phyloP scores from a whole-genome alignment of 2,329 filamentous ascomycete species.

The Diaporthe nobilis region DNA sequence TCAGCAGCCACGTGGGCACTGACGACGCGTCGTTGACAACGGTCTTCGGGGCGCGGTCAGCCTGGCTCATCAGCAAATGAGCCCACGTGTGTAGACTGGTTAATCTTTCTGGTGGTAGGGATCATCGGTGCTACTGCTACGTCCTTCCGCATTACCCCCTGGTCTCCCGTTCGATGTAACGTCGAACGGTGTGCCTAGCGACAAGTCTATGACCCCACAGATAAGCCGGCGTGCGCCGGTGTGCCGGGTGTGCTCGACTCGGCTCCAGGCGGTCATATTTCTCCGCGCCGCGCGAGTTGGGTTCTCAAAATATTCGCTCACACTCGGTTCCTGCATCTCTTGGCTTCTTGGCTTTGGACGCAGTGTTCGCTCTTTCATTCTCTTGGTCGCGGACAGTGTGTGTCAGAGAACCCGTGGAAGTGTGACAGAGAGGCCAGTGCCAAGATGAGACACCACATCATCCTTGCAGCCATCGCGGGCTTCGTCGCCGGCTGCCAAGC shows the following conservation, averaged over 20 bases:
- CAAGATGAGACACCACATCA: slow-evolving; percentile 37
- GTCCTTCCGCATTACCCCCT: neutral
- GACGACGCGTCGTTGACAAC: neutral
- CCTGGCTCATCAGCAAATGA: neutral
- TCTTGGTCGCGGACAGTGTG: neutral
- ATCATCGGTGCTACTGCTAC: neutral
- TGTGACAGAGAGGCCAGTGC: neutral
- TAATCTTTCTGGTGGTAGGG: neutral
- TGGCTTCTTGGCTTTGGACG: slow-evolving; percentile 2
- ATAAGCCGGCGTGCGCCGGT: neutral
- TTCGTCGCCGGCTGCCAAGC: slow-evolving; percentile 48
- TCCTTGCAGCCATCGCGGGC: slow-evolving; percentile 40
- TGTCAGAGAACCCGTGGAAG: neutral
- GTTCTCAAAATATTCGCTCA: neutral
- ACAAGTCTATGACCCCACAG: slow-evolving; percentile 8
- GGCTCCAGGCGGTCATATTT: neutral
- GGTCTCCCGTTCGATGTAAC: slow-evolving; percentile 2
- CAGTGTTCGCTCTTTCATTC: neutral
- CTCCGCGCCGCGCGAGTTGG: neutral
- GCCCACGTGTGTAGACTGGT: neutral
- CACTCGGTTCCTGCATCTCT: neutral
- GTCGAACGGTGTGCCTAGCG: neutral
- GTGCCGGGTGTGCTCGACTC: neutral
- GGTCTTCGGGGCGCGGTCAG: neutral
- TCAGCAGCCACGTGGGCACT: neutral